Evolutionary conservation across 306 rosid genomes (phyloP), one percentile per base, ranked within the genome.

Genomic region (Astragalus glycyphyllos): DNA sequence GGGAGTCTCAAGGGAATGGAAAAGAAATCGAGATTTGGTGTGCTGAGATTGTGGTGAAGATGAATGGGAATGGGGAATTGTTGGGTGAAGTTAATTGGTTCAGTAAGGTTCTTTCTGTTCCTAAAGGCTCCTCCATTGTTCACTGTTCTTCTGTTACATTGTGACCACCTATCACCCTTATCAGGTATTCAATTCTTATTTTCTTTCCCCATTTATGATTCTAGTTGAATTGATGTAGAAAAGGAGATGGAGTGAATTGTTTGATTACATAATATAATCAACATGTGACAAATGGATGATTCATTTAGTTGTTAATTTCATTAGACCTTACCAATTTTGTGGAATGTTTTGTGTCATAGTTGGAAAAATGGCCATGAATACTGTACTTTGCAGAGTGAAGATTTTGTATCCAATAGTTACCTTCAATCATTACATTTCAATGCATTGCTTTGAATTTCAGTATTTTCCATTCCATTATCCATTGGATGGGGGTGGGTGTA

Each of bases 1-100:
- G 96, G 97, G 92, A 89, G 58, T 80, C 51, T 4, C 76, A 49
- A 5, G 84, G 77, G 65, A 70, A 7, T 67, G 75, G 75, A 31
- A 87, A 80, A 12, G 88, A 85, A 8, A 68, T 87, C 46, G 89
- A 85, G n/a, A 82, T 91, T 73, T 85, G 92, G 88, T 82, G 91
- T 50, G 96, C 93, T 54, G 88, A 84, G 82, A 84, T 89, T 84
- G 83, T 65, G 38, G 88, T 89, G 50, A 68, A 42, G 11, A 76
- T 58, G 74, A 55, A 69, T 53, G 17, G 45, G 9, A 62, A 29
- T 42, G 83, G 61, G 1, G 86, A 79, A 63, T 31, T 86, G 62
- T 74, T 47, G 80, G 96, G 96, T 69, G 34, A 80, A 14, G 77
- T 89, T 64, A 53, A n/a, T 45, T 89, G 89, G 91, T 45, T 66